Evolutionary conservation across 1,139 yeast species (phyloP).

Genomic region (Keqinozyma sinolaborantium): DNA sequence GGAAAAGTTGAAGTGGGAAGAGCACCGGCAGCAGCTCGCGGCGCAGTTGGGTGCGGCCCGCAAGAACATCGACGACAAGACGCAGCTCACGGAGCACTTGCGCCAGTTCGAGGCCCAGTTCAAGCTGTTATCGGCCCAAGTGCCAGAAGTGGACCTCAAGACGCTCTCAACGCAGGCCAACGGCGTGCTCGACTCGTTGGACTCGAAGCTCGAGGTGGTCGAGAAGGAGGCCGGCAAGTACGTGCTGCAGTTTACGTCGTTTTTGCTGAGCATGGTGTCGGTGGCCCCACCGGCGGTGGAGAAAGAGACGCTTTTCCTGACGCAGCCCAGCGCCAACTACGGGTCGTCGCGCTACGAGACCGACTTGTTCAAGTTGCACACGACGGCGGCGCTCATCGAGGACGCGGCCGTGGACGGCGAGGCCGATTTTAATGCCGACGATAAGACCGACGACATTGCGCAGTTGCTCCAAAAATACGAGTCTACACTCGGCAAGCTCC

Average conservation of each 20-base stretch:
- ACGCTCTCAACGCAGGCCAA: conserved; percentile 42
- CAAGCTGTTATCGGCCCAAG: conserved; percentile 14
- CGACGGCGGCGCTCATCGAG: conserved; percentile 18
- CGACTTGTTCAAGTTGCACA: conserved; percentile 41
- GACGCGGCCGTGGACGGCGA: conserved; percentile 14
- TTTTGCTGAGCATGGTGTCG: conserved; percentile 51
- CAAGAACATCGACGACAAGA: conserved; percentile 21
- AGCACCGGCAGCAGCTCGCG: conserved; percentile 34
- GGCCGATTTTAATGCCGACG: conserved; percentile 41
- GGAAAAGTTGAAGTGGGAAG: conserved; percentile 37
- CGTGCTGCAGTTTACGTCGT: conserved; percentile 54
- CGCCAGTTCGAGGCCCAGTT: conserved; percentile 30
- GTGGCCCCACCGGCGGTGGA: conserved; percentile 18
- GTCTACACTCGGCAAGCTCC: conserved; percentile 48
- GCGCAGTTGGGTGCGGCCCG: conserved; percentile 31
- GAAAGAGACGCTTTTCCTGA: conserved; percentile 20
- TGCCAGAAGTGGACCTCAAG: conserved; percentile 16
- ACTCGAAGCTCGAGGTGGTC: conserved; percentile 62
- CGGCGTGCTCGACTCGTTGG: conserved; percentile 60
- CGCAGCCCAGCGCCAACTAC: conserved; percentile 23
- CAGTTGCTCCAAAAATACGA: conserved; percentile 46
- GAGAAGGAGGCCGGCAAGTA: conserved; percentile 63
- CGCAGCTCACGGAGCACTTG: conserved; percentile 24
- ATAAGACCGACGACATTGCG: conserved; percentile 52
- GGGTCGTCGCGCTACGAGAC: conserved; percentile 40